Evolutionary conservation across 345 rosid genomes (phyloP).

Genomic region (Kernera saxatilis): DNA sequence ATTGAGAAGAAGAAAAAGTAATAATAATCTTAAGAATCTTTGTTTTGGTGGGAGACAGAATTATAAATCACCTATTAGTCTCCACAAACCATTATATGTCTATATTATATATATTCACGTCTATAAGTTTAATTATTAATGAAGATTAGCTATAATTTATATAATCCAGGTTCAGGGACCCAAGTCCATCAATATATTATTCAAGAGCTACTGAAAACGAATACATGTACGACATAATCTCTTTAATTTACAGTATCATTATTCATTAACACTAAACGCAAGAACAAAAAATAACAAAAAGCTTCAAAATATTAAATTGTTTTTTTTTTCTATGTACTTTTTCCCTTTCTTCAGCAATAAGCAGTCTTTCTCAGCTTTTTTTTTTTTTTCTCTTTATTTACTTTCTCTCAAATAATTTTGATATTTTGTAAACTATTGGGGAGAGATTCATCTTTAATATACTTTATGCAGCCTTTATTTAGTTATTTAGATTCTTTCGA

Average conservation of each 20-base stretch:
- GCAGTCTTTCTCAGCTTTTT: constrained; percentile 7
- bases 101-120: not conserved
- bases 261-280: not conserved
- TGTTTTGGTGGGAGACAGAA: constrained; percentile 28
- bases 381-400: not conserved
- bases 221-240: not conserved
- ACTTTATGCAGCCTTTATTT: constrained; percentile 27
- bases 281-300: not conserved
- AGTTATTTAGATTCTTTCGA: not conserved
- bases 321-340: not conserved
- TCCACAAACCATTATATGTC: constrained; percentile 4
- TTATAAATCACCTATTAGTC: constrained; percentile 11
- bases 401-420: not conserved
- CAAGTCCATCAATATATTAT: not conserved
- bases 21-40: not conserved
- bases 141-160: constrained; percentile 2
- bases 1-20: not conserved
- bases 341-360: constrained; percentile 10
- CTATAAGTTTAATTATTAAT: not conserved
- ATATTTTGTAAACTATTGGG: not conserved
- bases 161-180: not conserved
- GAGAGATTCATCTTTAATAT: constrained; percentile 17
- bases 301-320: not conserved
- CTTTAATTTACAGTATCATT: not conserved
- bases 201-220: not conserved